Base-by-base conservation (phyloP, 2,329 filamentous ascomycete species). In the Exophiala bonariae region DNA sequence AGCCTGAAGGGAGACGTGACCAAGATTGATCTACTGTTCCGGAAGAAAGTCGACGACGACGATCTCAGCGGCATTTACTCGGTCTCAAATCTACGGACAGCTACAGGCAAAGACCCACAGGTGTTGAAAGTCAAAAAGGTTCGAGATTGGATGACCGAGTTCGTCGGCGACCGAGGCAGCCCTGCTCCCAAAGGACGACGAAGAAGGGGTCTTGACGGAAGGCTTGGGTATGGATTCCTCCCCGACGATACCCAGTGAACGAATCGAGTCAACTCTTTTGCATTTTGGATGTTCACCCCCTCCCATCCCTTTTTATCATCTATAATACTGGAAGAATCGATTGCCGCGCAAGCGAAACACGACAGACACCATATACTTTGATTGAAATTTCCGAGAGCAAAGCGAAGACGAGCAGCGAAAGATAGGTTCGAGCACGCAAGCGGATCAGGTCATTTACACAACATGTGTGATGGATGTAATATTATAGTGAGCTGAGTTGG, bases 1-100 rank as follows among this genome's bases (percentile, higher is more conserved):
- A 93, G 86, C 61, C 69, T 96, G 52, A 80, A 86, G 20, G 80
- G 79, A 54, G 81, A 82, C 6, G 77, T 87, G 58, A 91, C 88
- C 3, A 81, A 78, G 52, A 71, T 92, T 19, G 77, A 83, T 52
- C 68, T 95, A 34, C 67, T 95, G 14, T 81, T 81, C 59, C 76
- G 81, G 17, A 69, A 73, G 46, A 74, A 69, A 50, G 61, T 79
- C 7, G 77, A 79, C 48, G 71, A 69, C 57, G 75, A 62, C 30
- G 82, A 78, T 62, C 64, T 60, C 49, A 75, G 70, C 3, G 83
- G 84, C 0, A 69, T 80, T 31, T 88, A 87, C 59, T 76, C 70
- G 3, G 63, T 71, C 1, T 71, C 69, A 17, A 75, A 79, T 39
- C 64, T 86, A 30, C 63, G 69, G 2, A 65, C 63, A 17, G 63